phyloP scores from a whole-genome alignment of 2,329 filamentous ascomycete genomes.

The Graphilbum sp. region DNA sequence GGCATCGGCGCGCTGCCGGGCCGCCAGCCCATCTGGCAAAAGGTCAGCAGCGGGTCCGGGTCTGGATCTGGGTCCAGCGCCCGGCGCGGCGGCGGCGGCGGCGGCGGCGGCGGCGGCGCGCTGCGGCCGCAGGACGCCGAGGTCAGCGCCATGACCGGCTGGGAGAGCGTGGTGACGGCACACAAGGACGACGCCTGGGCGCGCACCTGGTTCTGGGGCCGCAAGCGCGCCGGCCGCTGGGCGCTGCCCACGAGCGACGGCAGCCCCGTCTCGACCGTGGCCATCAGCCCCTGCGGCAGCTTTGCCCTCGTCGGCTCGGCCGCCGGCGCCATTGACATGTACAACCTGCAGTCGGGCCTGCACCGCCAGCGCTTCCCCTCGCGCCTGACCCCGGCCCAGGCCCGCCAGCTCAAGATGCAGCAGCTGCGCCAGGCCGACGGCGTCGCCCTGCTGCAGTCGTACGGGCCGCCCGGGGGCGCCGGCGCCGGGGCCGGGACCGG shows the following conservation, averaged over 20 bases:
- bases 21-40: conserved; percentile 70
- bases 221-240: conserved; percentile 86
- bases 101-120: conserved; percentile 35
- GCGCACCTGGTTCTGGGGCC: conserved; percentile 96
- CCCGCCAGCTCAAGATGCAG: conserved; percentile 55
- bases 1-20: conserved; percentile 76
- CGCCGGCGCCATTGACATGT: conserved; percentile 78
- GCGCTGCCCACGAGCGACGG: conserved; percentile 74
- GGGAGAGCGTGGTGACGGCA: conserved; percentile 92
- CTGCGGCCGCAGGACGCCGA: conserved; percentile 47
- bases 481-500: conserved; percentile 18
- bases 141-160: conserved; percentile 65
- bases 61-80: no score
- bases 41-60: no score
- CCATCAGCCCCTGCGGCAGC: conserved; percentile 81
- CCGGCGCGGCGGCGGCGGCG: neutral
- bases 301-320: conserved; percentile 83
- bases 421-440: conserved; percentile 39
- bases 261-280: conserved; percentile 68
- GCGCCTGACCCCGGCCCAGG: conserved; percentile 59
- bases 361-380: conserved; percentile 82
- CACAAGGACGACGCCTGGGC: conserved; percentile 74
- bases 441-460: conserved; percentile 36
- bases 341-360: conserved; percentile 84
- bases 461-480: conserved; percentile 15